Base-by-base conservation (phyloP, 306 rosid species). In the Crataegus laevigata region DNA sequence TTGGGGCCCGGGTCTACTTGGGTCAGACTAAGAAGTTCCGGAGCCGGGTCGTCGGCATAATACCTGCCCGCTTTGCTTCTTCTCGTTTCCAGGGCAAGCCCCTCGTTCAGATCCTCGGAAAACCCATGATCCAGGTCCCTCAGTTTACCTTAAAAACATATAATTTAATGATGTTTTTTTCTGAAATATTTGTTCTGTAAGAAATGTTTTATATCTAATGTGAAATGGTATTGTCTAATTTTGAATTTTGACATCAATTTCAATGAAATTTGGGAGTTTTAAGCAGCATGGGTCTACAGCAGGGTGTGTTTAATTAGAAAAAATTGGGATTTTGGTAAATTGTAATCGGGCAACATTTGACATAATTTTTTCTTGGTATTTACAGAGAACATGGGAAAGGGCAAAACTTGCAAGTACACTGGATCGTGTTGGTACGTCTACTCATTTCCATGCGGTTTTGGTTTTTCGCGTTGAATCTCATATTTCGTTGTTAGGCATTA, bases 311-410 rank as follows among this genome's bases (percentile, higher is more conserved):
- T 12, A 42, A 40, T 13, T 66, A 62, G 75, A 50, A 32, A 47
- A 70, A 30, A 64, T 59, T 32, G 19, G 19, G 62, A 22, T 3
- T 34, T 21, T 30, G 2, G 36, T 22, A 12, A n/a, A 29, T n/a
- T 54, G 61, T 29, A 21, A 60, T 73, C 13, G 26, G 21, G 11
- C 18, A 28, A 63, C 67, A 38, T 38, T 52, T 75, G 21, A 62
- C 69, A 24, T n/a, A 63, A 28, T 65, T 40, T 57, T 63, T 40
- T 66, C 59, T 78, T 63, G 63, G 59, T 76, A 60, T 68, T 77
- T 84, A 43, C 93, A 94, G 98, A 94, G 97, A 87, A 94, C 97
- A 51, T 94, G 98, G 98, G 97, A 94, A 77, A 89, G 96, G 84
- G 90, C 97, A 74, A 94, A 89, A 81, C 72, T 94, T 80, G 98